These are phyloP conservation scores for Rubia occidens DNA, from an alignment of 305 asterid genomes.

Conservation along the genomic window DNA sequence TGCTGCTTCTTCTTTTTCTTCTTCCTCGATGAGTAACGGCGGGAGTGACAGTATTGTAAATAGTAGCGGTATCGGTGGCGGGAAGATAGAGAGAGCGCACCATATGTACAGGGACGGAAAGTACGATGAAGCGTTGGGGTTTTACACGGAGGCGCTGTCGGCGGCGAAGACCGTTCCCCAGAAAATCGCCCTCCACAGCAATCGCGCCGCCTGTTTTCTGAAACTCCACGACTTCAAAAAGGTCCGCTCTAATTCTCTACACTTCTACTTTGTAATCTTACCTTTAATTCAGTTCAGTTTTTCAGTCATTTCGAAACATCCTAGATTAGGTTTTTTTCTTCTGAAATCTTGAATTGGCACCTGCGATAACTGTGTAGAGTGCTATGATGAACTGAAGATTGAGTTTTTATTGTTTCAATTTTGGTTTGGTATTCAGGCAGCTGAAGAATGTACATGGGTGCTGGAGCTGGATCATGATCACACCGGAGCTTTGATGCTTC, in stretches of 20 bases:
- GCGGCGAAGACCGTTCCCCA: slow-evolving; percentile 72
- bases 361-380: background rate
- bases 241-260: slow-evolving; percentile 28
- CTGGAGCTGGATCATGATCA: slow-evolving; percentile 83
- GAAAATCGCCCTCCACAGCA: slow-evolving; percentile 93
- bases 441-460: slow-evolving; percentile 87
- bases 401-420: background rate
- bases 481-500: slow-evolving; percentile 90
- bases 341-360: background rate
- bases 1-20: slow-evolving; percentile 2
- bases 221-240: slow-evolving; percentile 71
- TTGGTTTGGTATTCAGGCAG: slow-evolving; percentile 42
- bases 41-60: slow-evolving; percentile 7
- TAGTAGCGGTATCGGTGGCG: slow-evolving; percentile 18
- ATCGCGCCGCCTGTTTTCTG: slow-evolving; percentile 90
- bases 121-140: slow-evolving; percentile 63
- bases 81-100: slow-evolving; percentile 79
- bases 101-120: slow-evolving; percentile 86
- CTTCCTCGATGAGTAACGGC: slow-evolving; percentile 33
- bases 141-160: slow-evolving; percentile 75
- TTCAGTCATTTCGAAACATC: background rate
- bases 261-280: background rate
- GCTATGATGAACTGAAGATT: background rate
- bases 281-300: background rate
- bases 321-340: background rate